Conservation (phyloP, 257 asterid species). For the Datura wrightii region DNA sequence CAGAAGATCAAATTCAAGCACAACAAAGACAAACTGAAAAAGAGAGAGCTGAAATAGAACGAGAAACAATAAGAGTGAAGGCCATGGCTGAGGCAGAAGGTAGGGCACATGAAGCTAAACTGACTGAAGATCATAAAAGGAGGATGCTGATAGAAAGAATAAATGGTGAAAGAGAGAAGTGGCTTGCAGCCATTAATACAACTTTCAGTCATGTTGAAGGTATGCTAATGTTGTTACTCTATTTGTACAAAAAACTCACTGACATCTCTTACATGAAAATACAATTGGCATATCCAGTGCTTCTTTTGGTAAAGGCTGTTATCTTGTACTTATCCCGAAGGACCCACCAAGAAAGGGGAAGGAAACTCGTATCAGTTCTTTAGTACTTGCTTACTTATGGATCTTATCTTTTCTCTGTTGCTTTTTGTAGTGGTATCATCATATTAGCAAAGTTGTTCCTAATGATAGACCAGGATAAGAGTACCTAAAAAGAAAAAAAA, state of each 20-base stretch:
- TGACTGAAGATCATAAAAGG: slow-evolving; percentile 89
- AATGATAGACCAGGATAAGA: not conserved
- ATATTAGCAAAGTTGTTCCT: not conserved
- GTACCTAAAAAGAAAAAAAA: not conserved
- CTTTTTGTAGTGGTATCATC: not conserved
- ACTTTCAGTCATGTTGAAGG: slow-evolving; percentile 96
- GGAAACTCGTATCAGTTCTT: not conserved
- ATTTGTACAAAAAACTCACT: not conserved
- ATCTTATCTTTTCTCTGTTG: not conserved
- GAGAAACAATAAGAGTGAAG: slow-evolving; percentile 86
- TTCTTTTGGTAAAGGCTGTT: slow-evolving; percentile 22
- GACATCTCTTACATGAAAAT: slow-evolving; percentile 17
- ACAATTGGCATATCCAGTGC: slow-evolving; percentile 22
- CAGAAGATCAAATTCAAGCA: slow-evolving; percentile 96
- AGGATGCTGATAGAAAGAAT: slow-evolving; percentile 85
- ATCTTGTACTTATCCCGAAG: not conserved
- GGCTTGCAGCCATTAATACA: slow-evolving; percentile 98
- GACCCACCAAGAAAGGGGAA: not conserved
- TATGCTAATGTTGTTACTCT: slow-evolving; percentile 31
- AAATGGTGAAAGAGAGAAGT: slow-evolving; percentile 92
- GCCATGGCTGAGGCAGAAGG: slow-evolving; percentile 97
- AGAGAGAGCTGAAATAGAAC: slow-evolving; percentile 93
- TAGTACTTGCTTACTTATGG: not conserved
- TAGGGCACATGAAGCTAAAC: slow-evolving; percentile 88
- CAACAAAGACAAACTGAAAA: slow-evolving; percentile 89